These are phyloP conservation scores for Lanmaoa pseudosensibilis DNA, from an alignment of 768 basidiomycete genomes.

Conservation along the genomic window DNA sequence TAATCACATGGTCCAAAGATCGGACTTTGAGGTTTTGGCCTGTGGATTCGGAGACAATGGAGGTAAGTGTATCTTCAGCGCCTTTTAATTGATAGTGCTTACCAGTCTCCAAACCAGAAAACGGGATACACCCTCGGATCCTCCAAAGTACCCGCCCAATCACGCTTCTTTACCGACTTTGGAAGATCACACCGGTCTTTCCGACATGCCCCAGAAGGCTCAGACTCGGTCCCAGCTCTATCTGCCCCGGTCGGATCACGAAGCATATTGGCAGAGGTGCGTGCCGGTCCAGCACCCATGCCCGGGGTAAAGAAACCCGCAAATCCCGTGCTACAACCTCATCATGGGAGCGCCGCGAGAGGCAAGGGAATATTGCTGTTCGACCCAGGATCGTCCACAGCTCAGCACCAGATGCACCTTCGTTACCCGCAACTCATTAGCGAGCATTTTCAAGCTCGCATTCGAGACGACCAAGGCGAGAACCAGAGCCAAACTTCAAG, in stretches of 20 bases:
- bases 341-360: constrained; percentile 35
- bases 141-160: constrained; percentile 25
- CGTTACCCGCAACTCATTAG: constrained; percentile 24
- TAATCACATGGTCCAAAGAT: constrained; percentile 87
- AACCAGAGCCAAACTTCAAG: constrained; percentile 1
- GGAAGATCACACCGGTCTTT: constrained; percentile 46
- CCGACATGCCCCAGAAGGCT: constrained; percentile 50
- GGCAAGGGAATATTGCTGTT: constrained; percentile 28
- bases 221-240: constrained; percentile 43
- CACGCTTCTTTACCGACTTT: constrained; percentile 17
- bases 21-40: constrained; percentile 92
- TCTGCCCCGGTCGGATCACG: constrained; percentile 70
- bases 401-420: constrained; percentile 34
- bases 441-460: constrained; percentile 13
- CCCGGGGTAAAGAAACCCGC: constrained; percentile 18
- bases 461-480: constrained; percentile 17
- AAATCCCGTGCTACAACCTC: constrained; percentile 34
- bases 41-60: constrained; percentile 65
- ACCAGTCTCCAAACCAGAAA: constrained; percentile 38
- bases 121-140: constrained; percentile 44
- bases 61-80: constrained; percentile 41
- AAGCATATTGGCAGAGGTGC: constrained; percentile 68
- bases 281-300: constrained; percentile 47
- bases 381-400: constrained; percentile 37
- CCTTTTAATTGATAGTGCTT: constrained; percentile 3